Evolutionary conservation across 2,329 filamentous ascomycete species (phyloP), one percentile per base, ranked within the genome.

Genomic region (Fusarium nematophilum): DNA sequence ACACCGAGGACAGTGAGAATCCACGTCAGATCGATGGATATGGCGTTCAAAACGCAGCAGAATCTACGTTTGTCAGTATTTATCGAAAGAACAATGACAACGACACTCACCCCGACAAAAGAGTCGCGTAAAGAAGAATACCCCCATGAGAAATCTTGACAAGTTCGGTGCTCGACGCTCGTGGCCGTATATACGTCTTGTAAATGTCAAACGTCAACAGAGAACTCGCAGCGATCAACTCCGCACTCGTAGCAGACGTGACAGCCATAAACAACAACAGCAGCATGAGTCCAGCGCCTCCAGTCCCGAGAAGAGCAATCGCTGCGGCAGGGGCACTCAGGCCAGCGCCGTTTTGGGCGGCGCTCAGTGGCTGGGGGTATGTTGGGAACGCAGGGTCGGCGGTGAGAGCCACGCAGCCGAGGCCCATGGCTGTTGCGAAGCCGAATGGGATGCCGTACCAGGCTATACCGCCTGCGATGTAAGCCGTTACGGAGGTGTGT

Each of bases 181-280:
- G 13, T 6, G 40, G 40, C 7, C 36, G 43, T 30, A 51, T 25
- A 18, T 51, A 51, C 9, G 30, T 36, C n/a, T 33, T 38, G 25
- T 51, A 51, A 11, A 51, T 33, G 15, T 51, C 48, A 21, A 50
- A 50, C 9, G 36, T 33, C 23, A 51, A 18, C 15, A 38, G 36
- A 17, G 27, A 36, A 17, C 29, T 31, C 5, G 37, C 48, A 6
- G 48, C 38, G 31, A 51, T 51, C 21, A 51, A 21, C n/a, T 18
- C 31, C 3, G 48, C 31, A 5, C 29, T 37, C 9, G 37, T n/a
- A 10, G 39, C 37, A 21, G 15, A 30, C 7, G 48, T 51, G 18
- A 36, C 9, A 5, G 38, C 34, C 39, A 56, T 50, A n/a, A 56
- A 56, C 2, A 46, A 17, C 6, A 50, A 42, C 13, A 51, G 15